Conservation (phyloP, 2,329 filamentous ascomycete genomes). For the Botrytis hyacinthi region DNA sequence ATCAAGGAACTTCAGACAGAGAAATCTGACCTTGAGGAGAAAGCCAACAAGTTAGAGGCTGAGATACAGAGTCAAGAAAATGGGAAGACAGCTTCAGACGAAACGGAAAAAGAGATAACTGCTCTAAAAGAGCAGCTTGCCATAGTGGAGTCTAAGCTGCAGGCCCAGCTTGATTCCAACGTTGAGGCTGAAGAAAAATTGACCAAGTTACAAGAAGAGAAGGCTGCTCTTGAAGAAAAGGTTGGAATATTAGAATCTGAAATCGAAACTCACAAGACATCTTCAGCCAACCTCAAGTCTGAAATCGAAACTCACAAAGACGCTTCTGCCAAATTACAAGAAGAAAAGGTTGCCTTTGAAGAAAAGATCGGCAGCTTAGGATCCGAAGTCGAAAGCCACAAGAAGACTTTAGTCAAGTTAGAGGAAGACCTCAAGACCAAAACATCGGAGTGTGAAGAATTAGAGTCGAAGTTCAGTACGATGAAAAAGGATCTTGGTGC, state of each 20-base stretch:
- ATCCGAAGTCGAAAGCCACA: slow-evolving; percentile 57
- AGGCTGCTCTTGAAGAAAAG: slow-evolving; percentile 59
- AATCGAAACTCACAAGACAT: slow-evolving; percentile 45
- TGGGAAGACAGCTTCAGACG: neutral
- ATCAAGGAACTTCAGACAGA: slow-evolving; percentile 68
- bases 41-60: slow-evolving; percentile 66
- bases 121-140: neutral
- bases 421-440: slow-evolving; percentile 40
- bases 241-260: slow-evolving; percentile 71
- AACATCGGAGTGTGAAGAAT: slow-evolving; percentile 58
- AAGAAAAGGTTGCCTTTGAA: slow-evolving; percentile 65
- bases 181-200: slow-evolving; percentile 53
- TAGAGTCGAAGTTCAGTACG: slow-evolving; percentile 66
- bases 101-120: neutral
- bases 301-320: slow-evolving; percentile 52
- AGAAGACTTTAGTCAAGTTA: slow-evolving; percentile 34
- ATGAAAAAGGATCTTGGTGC: slow-evolving; percentile 82
- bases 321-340: slow-evolving; percentile 51
- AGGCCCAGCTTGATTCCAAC: slow-evolving; percentile 39
- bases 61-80: slow-evolving; percentile 71
- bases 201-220: slow-evolving; percentile 62
- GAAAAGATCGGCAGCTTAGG: slow-evolving; percentile 66
- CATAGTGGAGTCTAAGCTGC: neutral
- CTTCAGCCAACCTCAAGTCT: slow-evolving; percentile 59
- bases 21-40: slow-evolving; percentile 62